Conservation (phyloP, 2,329 filamentous ascomycete species). For the Hysterium pulicare region DNA sequence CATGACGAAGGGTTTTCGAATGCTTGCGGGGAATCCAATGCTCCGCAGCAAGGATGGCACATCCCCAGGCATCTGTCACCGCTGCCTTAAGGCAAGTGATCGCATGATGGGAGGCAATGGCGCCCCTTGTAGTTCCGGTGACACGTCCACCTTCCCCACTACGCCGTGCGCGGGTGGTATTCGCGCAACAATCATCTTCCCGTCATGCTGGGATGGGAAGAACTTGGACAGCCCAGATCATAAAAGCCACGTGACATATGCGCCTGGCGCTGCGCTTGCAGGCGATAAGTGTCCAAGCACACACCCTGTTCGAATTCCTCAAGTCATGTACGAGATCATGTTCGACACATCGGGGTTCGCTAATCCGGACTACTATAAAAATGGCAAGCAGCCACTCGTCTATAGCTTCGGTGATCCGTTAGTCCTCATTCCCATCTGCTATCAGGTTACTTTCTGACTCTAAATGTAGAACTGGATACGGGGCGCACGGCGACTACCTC, state of each 20-base stretch:
- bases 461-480: conserved; percentile 11
- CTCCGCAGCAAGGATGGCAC: conserved; percentile 10
- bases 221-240: conserved; percentile 55
- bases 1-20: conserved; percentile 58
- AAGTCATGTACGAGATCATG: not conserved
- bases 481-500: conserved; percentile 13
- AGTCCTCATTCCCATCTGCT: not conserved
- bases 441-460: not conserved
- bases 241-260: conserved; percentile 59
- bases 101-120: conserved; percentile 14
- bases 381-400: not conserved
- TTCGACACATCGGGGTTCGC: not conserved
- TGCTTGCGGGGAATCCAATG: conserved; percentile 59
- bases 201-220: conserved; percentile 65
- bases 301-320: not conserved
- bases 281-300: not conserved
- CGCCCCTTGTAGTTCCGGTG: conserved; percentile 22
- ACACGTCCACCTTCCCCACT: conserved; percentile 23
- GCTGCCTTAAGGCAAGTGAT: conserved; percentile 39
- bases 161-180: conserved; percentile 71
- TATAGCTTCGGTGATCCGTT: not conserved
- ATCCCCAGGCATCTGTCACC: conserved; percentile 41
- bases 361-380: not conserved
- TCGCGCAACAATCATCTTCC: conserved; percentile 64
- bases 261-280: conserved; percentile 15